Conservation (phyloP, 495 filamentous ascomycete species). For the Penicillium turbatum region DNA sequence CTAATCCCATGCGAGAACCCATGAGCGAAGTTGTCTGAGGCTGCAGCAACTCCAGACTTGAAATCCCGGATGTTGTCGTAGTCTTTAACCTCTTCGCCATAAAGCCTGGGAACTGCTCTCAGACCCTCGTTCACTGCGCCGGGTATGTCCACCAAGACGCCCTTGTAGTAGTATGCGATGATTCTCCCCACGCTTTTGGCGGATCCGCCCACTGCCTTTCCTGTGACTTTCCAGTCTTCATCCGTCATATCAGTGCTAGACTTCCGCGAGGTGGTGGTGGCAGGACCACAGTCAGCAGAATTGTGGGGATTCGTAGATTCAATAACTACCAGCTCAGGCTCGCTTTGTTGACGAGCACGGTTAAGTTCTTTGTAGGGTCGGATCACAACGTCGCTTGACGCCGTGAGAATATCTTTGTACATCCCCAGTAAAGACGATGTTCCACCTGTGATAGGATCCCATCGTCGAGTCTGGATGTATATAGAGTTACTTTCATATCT, state of each 20-base stretch:
- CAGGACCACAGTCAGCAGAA: background rate
- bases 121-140: constrained; percentile 75
- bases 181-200: constrained; percentile 35
- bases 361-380: constrained; percentile 32
- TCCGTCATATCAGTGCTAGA: background rate
- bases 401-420: constrained; percentile 22
- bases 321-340: constrained; percentile 2
- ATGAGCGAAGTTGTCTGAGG: constrained; percentile 56
- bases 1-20: constrained; percentile 73
- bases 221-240: constrained; percentile 10
- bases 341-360: constrained; percentile 8
- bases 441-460: constrained; percentile 49
- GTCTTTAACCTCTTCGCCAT: constrained; percentile 54
- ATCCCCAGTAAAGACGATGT: constrained; percentile 24
- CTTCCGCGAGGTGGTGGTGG: background rate
- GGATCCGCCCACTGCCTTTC: constrained; percentile 24
- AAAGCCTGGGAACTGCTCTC: constrained; percentile 77
- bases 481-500: constrained; percentile 33
- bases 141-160: constrained; percentile 57
- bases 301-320: background rate
- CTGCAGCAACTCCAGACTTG: constrained; percentile 33
- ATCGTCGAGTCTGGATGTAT: constrained; percentile 32
- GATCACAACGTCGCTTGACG: constrained; percentile 31
- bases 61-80: constrained; percentile 33
- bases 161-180: constrained; percentile 31